These are phyloP conservation scores for Xylariaceae sp. DNA, from an alignment of 2,329 filamentous ascomycete genomes.

Conservation along the genomic window DNA sequence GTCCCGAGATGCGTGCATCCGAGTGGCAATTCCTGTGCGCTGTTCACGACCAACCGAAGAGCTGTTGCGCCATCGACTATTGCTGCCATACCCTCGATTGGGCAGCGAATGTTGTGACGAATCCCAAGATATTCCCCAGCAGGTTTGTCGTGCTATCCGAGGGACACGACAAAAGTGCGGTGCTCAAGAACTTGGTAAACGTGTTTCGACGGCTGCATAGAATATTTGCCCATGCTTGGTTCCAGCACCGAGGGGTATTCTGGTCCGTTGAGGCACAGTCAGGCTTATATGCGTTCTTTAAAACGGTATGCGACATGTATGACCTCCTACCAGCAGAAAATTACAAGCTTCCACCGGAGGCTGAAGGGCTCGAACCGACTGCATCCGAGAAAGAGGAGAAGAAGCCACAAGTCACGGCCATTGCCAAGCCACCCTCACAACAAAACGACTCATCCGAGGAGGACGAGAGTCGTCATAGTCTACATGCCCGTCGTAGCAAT, in stretches of 20 bases:
- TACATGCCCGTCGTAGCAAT: conserved; percentile 58
- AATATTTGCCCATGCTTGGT: conserved; percentile 99
- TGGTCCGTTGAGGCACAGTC: conserved; percentile 88
- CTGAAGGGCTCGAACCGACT: conserved; percentile 70
- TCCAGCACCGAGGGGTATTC: conserved; percentile 91
- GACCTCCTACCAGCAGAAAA: conserved; percentile 87
- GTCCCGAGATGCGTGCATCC: conserved; percentile 95
- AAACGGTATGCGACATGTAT: conserved; percentile 92
- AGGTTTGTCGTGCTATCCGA: conserved; percentile 59
- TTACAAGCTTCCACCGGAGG: conserved; percentile 90
- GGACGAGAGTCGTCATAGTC: conserved; percentile 44
- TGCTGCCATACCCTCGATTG: conserved; percentile 98
- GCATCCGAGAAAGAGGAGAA: conserved; percentile 38
- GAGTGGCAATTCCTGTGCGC: conserved; percentile 99
- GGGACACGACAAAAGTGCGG: conserved; percentile 56
- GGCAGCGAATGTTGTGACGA: conserved; percentile 91
- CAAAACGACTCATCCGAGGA: conserved; percentile 30
- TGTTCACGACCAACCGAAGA: conserved; percentile 93
- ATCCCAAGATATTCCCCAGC: conserved; percentile 91
- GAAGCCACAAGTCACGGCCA: conserved; percentile 32
- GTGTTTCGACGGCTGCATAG: conserved; percentile 92
- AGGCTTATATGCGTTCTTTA: conserved; percentile 95
- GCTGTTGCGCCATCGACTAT: conserved; percentile 97
- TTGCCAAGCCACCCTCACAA: conserved; percentile 21
- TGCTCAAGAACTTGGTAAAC: conserved; percentile 83